Percentiles rank a stretch among this genome's conserved stretches.
phyloP scores from a whole-genome alignment of 768 basidiomycete species.

The Gymnopilus dilepis region DNA sequence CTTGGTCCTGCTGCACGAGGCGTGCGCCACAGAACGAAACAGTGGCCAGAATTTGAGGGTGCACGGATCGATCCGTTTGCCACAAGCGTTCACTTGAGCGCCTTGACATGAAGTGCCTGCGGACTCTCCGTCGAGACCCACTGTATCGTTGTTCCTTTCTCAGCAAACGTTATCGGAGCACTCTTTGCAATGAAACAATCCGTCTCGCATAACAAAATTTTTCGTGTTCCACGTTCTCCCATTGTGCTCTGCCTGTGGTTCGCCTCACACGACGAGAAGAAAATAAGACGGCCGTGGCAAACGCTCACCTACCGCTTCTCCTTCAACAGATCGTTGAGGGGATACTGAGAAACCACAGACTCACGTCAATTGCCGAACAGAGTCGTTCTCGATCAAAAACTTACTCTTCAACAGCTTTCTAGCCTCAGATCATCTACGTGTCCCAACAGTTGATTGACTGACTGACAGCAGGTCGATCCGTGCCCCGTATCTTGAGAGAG shows the following conservation, averaged over 20 bases:
- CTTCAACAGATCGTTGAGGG: conserved; percentile 1
- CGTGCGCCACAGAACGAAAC: not conserved
- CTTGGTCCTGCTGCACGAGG: conserved; percentile 1
- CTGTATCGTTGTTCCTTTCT: conserved; percentile 3
- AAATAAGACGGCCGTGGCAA: conserved; percentile 18
- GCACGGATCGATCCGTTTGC: conserved; percentile 12
- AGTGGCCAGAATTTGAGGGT: conserved; percentile 5
- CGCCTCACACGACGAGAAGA: conserved; percentile 16
- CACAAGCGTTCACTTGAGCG: not conserved
- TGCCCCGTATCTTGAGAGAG: conserved; percentile 3
- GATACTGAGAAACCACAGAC: conserved; percentile 3
- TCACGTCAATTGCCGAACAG: conserved; percentile 16
- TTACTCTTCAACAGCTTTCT: conserved; percentile 6
- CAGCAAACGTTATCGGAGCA: conserved; percentile 9
- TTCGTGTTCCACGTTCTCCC: not conserved
- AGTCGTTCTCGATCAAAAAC: not conserved
- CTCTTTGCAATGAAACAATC: conserved; percentile 2
- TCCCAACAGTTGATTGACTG: conserved; percentile 4
- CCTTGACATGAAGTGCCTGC: not conserved
- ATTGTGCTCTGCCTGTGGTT: conserved; percentile 5
- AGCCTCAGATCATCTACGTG: conserved; percentile 4
- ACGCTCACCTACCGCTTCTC: conserved; percentile 6
- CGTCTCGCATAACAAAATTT: not conserved
- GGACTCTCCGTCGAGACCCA: not conserved
- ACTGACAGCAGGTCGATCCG: conserved; percentile 13